Base-by-base conservation (phyloP, 2,329 filamentous ascomycete species). In the Colletotrichum costaricense region DNA sequence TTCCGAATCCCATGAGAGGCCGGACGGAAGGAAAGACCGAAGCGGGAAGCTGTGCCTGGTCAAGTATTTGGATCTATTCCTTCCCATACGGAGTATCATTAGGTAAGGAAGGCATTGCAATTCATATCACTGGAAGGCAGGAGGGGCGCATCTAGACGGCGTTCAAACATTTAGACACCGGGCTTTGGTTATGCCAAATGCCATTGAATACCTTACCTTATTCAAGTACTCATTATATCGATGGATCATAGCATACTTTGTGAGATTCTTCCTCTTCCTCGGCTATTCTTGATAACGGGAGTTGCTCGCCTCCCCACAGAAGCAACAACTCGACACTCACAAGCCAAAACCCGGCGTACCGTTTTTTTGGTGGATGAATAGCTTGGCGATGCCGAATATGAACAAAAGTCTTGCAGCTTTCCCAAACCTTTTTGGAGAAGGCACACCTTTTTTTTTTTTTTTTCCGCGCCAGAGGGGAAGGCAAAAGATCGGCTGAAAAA, bases 401-500 rank as follows among this genome's bases (percentile, higher is more conserved):
- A 38, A 55, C 49, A n/a, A 28, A 19, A 30, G 30, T 19, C 22
- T 46, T 24, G 49, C 24, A 6, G 38, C 14, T 42, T 42, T 14
- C 14, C 26, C 35, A 22, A 28, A 19, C 30, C 46, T 26, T 14
- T 56, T 56, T 65, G 60, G 42, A 33, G 42, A 63, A 63, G 46
- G 46, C 26, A 8, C 26, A 8, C n/a, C 30, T 28, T 3, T 33
- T 42, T 9, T 7, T 19, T 49, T 46, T n/a, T 1, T 6, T 1
- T 14, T 14, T 8, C 14, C 11, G 16, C 35, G n/a, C 33, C 33
- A n/a, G 28, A 33, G 19, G 52, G 38, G 16, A 42, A 16, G 19
- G 19, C 3, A 11, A 59, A 38, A 72, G 54, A 72, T 64, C 11
- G 26, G 38, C 66, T 46, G 30, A 63, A 69, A 57, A 62, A 35